Percentiles rank a stretch among this genome's conserved stretches.
phyloP scores from a whole-genome alignment of 2,329 filamentous ascomycete genomes.

The Aspergillus fumigatus region DNA sequence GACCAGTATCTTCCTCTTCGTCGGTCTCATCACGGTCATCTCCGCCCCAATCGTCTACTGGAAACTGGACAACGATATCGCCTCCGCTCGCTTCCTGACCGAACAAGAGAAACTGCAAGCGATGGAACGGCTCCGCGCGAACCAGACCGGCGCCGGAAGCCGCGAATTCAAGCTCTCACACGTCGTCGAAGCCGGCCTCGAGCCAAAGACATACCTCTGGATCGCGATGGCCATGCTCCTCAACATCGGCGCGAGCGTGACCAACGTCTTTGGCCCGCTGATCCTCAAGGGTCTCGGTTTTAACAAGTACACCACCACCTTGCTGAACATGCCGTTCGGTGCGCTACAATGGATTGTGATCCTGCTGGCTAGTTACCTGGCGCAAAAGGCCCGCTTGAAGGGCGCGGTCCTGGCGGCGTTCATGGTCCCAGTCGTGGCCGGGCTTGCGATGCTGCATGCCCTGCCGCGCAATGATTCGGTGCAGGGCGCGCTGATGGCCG shows the following conservation, averaged over 20 bases:
- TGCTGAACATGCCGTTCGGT: conserved; percentile 66
- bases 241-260: conserved; percentile 61
- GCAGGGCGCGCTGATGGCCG: conserved; percentile 51
- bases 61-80: conserved; percentile 55
- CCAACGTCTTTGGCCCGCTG: conserved; percentile 61
- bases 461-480: conserved; percentile 42
- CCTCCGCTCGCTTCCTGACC: conserved; percentile 47
- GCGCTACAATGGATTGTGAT: conserved; percentile 58
- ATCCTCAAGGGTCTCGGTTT: conserved; percentile 60
- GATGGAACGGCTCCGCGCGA: conserved; percentile 47
- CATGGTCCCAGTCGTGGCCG: conserved; percentile 57
- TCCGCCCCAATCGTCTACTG: conserved; percentile 57
- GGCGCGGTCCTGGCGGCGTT: conserved; percentile 51
- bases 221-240: conserved; percentile 57
- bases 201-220: conserved; percentile 55
- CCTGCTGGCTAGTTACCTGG: conserved; percentile 54
- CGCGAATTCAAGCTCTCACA: conserved; percentile 46
- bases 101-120: conserved; percentile 45
- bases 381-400: conserved; percentile 55
- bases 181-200: conserved; percentile 38
- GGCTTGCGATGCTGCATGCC: conserved; percentile 52
- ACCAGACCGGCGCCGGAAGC: conserved; percentile 45
- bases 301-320: conserved; percentile 52
- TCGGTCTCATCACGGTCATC: conserved; percentile 56
- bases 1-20: conserved; percentile 55